Base-by-base conservation (phyloP, 768 basidiomycete genomes). In the Pulveroboletus sp. region DNA sequence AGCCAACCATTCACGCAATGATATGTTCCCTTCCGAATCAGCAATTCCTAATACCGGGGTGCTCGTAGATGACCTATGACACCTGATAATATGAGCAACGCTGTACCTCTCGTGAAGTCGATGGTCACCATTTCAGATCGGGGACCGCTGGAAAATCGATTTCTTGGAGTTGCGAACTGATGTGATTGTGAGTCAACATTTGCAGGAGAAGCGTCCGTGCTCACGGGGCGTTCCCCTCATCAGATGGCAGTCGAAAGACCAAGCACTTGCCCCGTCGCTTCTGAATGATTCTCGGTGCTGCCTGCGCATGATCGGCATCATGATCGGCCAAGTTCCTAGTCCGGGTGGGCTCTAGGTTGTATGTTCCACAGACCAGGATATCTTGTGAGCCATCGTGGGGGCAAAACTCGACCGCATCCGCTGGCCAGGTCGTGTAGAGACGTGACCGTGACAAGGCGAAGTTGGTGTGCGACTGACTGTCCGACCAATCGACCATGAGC, bases 91-190 rank as follows among this genome's bases (percentile, higher is more conserved):
- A 47, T 66, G 31, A 39, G 53, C 15, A 42, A 47, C n/a, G 15
- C 4, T 21, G 33, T 33, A 43, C 44, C 18, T 33, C 14, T 17
- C 18, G 30, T n/a, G 12, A 33, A 9, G 28, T 5, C 14, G 8
- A 17, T n/a, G 46, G 53, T 57, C 61, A 93, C 96, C 96, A 99
- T 76, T 97, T 97, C 79, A 93, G 83, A 66, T 99, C 96, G 24
- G 87, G 76, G 27, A 99, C 78, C 8, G 93, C 96, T 2, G 93
- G 85, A 15, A 88, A 67, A 47, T 83, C 72, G 31, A 91, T 74
- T 14, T 83, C 70, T 57, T 95, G 86, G 3, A 86, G 63, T 59
- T 85, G 78, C 5, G 69, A 68, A 49, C 85, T 85, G 51, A 43
- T 8, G 28, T 21, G 31, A 17, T 30, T 11, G 32, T 47, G 5